Evolutionary conservation across 306 rosid genomes (phyloP).

Genomic region (Heteromeles arbutifolia): DNA sequence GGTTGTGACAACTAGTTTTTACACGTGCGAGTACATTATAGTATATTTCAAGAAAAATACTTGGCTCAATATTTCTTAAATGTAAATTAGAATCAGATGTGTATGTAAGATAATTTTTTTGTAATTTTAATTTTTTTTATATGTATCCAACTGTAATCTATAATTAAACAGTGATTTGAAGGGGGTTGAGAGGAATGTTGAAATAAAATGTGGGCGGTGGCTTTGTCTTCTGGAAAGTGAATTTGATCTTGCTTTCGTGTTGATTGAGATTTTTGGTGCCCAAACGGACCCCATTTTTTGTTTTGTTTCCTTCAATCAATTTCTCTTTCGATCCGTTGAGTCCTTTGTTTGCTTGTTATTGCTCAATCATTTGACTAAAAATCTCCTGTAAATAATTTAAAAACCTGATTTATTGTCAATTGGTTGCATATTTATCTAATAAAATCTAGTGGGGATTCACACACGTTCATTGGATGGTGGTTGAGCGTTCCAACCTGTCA

Average conservation of each 20-base stretch:
- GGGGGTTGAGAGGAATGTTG: conserved; percentile 8
- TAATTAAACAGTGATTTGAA: not conserved
- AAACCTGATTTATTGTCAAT: not conserved
- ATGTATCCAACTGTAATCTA: too few species aligned
- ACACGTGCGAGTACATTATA: too few species aligned
- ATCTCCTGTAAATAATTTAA: not conserved
- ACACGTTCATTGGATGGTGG: conserved; percentile 4
- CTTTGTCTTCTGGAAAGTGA: conserved; percentile 17
- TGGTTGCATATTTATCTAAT: not conserved
- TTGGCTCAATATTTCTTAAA: too few species aligned
- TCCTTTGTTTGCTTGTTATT: conserved; percentile 3
- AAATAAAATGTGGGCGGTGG: conserved; percentile 29
- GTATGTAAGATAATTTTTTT: too few species aligned
- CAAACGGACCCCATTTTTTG: conserved; percentile 14
- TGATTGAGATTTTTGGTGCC: conserved; percentile 8
- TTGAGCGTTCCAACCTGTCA: not conserved
- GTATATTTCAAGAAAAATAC: too few species aligned
- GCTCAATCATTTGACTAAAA: not conserved
- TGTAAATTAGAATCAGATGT: too few species aligned
- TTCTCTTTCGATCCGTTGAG: not conserved
- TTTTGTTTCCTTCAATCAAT: conserved; percentile 8
- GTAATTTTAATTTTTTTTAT: too few species aligned
- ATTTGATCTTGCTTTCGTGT: conserved; percentile 17
- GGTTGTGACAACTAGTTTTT: too few species aligned
- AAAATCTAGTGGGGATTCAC: not conserved